These are phyloP conservation scores for Puccinia coronata DNA, from an alignment of 1,284 basidiomycete genomes.

Conservation along the genomic window DNA sequence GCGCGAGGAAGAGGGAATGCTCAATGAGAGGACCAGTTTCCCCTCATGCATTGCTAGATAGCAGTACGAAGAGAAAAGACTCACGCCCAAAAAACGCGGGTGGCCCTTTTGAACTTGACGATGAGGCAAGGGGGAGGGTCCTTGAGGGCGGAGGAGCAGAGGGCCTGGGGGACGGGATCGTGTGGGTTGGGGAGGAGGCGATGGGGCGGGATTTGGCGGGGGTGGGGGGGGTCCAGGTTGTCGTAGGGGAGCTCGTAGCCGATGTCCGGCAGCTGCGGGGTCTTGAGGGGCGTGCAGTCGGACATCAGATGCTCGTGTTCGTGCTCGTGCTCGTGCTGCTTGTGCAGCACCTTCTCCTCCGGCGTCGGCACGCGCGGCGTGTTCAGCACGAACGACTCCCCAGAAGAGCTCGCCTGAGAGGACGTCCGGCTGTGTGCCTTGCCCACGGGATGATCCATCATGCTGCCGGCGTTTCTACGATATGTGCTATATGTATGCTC, in stretches of 20 bases:
- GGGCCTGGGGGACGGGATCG: not conserved
- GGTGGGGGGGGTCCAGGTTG: not conserved
- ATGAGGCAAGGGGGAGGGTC: not conserved
- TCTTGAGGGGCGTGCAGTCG: not conserved
- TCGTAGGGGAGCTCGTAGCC: constrained; percentile 35
- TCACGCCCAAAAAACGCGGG: constrained; percentile 48
- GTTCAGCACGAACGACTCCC: constrained; percentile 27
- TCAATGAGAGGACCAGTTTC: too few relatives aligned
- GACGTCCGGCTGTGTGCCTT: too few relatives aligned
- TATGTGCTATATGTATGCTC: too few relatives aligned
- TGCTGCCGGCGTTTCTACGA: too few relatives aligned
- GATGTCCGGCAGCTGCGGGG: constrained; percentile 15
- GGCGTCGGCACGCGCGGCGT: constrained; percentile 25
- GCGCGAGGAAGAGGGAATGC: too few relatives aligned
- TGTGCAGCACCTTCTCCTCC: not conserved
- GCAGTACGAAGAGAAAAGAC: not conserved
- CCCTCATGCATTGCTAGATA: not conserved
- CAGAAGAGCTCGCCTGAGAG: constrained; percentile 34
- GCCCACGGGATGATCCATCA: too few relatives aligned
- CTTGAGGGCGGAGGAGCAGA: not conserved
- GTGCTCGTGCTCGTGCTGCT: not conserved
- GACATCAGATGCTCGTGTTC: constrained; percentile 14
- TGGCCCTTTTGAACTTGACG: constrained; percentile 41
- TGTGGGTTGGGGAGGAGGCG: not conserved
- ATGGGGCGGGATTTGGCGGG: constrained; percentile 22